Evolutionary conservation across 306 rosid species (phyloP), one percentile per base, ranked within the genome.

Genomic region (Pyrus bretschneideri): DNA sequence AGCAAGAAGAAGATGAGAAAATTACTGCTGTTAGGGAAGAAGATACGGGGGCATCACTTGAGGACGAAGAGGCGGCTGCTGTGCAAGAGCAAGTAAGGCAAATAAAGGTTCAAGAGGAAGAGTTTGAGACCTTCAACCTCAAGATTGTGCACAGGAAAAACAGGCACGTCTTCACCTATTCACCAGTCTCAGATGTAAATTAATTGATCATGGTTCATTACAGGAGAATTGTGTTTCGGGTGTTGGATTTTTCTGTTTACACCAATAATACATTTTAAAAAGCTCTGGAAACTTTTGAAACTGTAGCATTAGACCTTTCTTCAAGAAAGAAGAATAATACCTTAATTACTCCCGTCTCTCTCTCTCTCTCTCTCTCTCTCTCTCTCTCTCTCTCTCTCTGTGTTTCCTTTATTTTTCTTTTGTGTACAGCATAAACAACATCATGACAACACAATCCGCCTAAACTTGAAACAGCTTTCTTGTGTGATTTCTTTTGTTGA

Each of bases 41-140:
- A 78, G 97, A 96, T 79, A 51, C 90, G 5, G 96, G 80, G 57
- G 86, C 91, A 66, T 89, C 87, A 66, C 89, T 91, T 23, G 99
- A 96, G 72, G 99, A 96, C 71, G 99, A 96, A 81, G 99, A 96
- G 84, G 92, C 95, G 46, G 96, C 97, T 71, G 99, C 98, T 67
- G 96, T 96, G 77, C 99, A 96, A 87, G 99, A 92, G 89, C 99
- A 96, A 91, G 93, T 92, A 72, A 85, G 94, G 88, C 99, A 96
- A 85, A 89, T 96, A 88, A 89, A 87, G 87, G 92, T 90, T 54
- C 99, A 96, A 82, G 99, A 92, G 87, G 97, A 92, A 76, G 98
- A 92, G 82, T 96, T 96, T 86, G 98, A 96, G 80, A 91, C 97
- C 78, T 96, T 96, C 90, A 89, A 92, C 85, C 97, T 96, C 74